Base-by-base conservation (phyloP, 331 rosid genomes). In the Rhamnella rubrinervis region DNA sequence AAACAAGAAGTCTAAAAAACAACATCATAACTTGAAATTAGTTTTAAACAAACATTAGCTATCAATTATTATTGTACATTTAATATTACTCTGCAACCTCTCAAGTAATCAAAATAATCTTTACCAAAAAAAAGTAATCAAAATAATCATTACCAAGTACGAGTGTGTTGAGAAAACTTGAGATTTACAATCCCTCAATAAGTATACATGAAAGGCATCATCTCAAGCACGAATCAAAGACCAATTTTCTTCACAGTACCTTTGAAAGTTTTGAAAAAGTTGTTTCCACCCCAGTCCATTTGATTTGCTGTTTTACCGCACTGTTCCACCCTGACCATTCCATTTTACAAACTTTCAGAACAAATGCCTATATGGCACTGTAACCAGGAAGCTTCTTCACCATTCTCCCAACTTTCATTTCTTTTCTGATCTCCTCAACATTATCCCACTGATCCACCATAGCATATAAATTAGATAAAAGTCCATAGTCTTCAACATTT, bases 251-350 rank as follows among this genome's bases (percentile, higher is more conserved):
- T 50, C 13, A 6, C 19, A 63, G 26, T 66, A 93, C 97, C 96
- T 89, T 88, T 93, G 78, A 82, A 87, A 61, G 88, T 76, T 80
- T 83, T 85, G 51, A 57, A 82, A 66, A 89, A 76, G 64, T 65
- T 86, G 17, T 66, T 87, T 73, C 66, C 83, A 62, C 75, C 61
- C 96, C 97, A 93, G 58, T 88, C 97, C 97, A 93, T 91, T 81
- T 68, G 77, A 74, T 80, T 70, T 55, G 64, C 66, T 26, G 73
- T 66, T 70, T 71, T 72, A 38, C 80, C 85, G 75, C 44, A 60
- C 75, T 5, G 73, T 67, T 70, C 78, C 80, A 65, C 71, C 81
- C 86, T 80, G 85, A 56, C 70, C 72, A 28, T 51, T 49, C 35
- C 35, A 31, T 31, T 58, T 46, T 53, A 28, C 53, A 49, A 37